Evolutionary conservation across 768 basidiomycete species (phyloP).

Genomic region (Russula foetens): DNA sequence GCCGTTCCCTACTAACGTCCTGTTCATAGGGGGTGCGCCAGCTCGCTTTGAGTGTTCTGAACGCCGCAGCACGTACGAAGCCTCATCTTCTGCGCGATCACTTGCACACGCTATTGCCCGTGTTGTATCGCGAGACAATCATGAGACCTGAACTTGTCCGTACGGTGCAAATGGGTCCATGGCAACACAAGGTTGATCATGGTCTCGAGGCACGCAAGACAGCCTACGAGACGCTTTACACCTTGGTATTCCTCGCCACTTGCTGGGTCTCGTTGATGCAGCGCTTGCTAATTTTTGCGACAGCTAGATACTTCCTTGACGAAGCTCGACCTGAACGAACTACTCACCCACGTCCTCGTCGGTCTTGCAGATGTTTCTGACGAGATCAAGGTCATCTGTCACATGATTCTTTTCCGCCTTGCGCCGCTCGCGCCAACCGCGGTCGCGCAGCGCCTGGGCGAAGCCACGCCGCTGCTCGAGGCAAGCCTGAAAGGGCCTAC

Average conservation of each 20-base stretch:
- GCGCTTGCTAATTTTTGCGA: background rate
- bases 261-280: background rate
- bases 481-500: conserved; percentile 85
- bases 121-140: conserved; percentile 77
- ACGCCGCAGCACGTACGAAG: conserved; percentile 93
- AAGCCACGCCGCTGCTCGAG: conserved; percentile 75
- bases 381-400: conserved; percentile 94
- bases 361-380: conserved; percentile 87
- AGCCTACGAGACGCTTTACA: conserved; percentile 96
- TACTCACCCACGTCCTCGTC: conserved; percentile 70
- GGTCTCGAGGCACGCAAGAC: conserved; percentile 95
- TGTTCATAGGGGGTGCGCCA: conserved; percentile 72
- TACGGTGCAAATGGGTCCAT: conserved; percentile 94
- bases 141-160: conserved; percentile 75
- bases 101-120: conserved; percentile 64
- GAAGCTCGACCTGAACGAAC: conserved; percentile 81
- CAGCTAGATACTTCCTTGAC: conserved; percentile 88
- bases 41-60: conserved; percentile 81
- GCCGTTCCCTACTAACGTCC: background rate
- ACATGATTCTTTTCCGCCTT: conserved; percentile 91
- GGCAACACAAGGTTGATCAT: conserved; percentile 96
- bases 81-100: conserved; percentile 88
- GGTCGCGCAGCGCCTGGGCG: conserved; percentile 76
- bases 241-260: conserved; percentile 51
- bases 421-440: conserved; percentile 79